A percentile compares a stretch with the other conserved stretches of the same genome.
These are phyloP conservation scores for Pythium guiyangense DNA, from an alignment of 352 stramenopile genomes.

Conservation along the genomic window DNA sequence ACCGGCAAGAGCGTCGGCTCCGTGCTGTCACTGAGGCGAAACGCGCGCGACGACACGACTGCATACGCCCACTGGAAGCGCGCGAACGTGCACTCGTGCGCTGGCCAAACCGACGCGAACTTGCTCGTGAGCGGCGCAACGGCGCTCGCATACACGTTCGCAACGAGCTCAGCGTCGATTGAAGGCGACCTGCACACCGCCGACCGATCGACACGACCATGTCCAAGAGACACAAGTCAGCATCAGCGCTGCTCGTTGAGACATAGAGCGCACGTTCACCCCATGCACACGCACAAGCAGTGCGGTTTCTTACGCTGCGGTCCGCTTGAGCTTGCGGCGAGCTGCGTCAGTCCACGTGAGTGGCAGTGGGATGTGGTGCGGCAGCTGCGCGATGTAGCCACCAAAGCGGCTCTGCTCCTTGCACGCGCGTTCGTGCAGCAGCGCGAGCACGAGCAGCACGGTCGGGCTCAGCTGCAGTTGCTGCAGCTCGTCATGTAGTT, in stretches of 20 bases:
- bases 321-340: slow-evolving; percentile 36
- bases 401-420: slow-evolving; percentile 34
- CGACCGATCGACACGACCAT: background rate
- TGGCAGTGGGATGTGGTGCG: slow-evolving; percentile 37
- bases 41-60: slow-evolving; percentile 64
- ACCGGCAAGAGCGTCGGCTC: slow-evolving; percentile 65
- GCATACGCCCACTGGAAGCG: slow-evolving; percentile 64
- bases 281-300: background rate
- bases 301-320: slow-evolving; percentile 31
- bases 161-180: slow-evolving; percentile 52
- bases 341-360: slow-evolving; percentile 30
- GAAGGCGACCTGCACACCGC: slow-evolving; percentile 32
- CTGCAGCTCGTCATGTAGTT: slow-evolving; percentile 24
- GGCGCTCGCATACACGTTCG: slow-evolving; percentile 39
- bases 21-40: slow-evolving; percentile 22
- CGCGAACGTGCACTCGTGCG: slow-evolving; percentile 29
- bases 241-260: too few species aligned
- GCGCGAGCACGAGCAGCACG: slow-evolving; percentile 34
- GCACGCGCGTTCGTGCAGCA: slow-evolving; percentile 38
- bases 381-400: slow-evolving; percentile 63
- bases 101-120: too few species aligned
- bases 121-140: slow-evolving; percentile 23
- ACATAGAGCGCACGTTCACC: too few species aligned
- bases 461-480: slow-evolving; percentile 37
- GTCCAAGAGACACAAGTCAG: background rate